Evolutionary conservation across 768 basidiomycete genomes (phyloP).

Genomic region (Leucocoprinus leucothites): DNA sequence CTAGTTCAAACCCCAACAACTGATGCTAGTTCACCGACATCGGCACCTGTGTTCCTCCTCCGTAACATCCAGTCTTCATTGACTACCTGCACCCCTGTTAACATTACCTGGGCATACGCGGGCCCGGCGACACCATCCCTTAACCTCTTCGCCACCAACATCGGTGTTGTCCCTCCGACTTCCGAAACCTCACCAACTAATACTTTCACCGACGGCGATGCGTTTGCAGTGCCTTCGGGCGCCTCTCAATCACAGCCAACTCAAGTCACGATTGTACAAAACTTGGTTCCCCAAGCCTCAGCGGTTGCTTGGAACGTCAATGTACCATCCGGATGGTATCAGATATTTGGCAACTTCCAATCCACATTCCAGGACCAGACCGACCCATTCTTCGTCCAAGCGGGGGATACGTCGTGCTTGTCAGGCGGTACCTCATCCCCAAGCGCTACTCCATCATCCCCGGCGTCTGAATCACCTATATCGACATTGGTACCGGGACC

Average conservation of each 20-base stretch:
- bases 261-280: background rate
- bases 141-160: slow-evolving; percentile 5
- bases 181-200: background rate
- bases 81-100: slow-evolving; percentile 7
- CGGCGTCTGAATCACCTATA: background rate
- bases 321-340: background rate
- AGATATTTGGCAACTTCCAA: background rate
- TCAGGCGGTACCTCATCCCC: slow-evolving; percentile 25
- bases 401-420: background rate
- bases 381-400: background rate
- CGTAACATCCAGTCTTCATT: background rate
- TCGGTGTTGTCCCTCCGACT: background rate
- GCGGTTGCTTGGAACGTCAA: background rate
- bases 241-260: background rate
- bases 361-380: background rate
- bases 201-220: background rate
- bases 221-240: background rate
- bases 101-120: slow-evolving; percentile 9
- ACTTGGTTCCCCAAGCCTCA: background rate
- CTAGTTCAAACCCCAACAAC: background rate
- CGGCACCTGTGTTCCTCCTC: background rate
- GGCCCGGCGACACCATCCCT: background rate
- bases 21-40: background rate
- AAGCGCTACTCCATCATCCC: too few relatives aligned
- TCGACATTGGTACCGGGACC: slow-evolving; percentile 4